Base-by-base conservation (phyloP, 352 stramenopile species). In the Pythium scleroteichum region DNA sequence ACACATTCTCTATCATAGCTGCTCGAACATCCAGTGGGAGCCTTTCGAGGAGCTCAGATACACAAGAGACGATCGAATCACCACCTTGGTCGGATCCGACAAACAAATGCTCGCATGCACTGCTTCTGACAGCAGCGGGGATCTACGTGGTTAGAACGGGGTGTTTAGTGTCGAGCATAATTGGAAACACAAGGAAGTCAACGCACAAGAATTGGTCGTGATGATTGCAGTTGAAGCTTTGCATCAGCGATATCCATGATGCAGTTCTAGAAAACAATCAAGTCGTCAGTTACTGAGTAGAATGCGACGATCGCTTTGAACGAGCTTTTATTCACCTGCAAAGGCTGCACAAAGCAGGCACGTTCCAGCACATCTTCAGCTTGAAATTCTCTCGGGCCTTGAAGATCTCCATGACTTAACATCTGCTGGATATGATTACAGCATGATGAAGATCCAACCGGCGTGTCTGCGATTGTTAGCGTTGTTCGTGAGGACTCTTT, bases 291-390 rank as follows among this genome's bases (percentile, higher is more conserved):
- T 2, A 46, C 3, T 26, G n/a, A 47, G 14, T 35, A n/a, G n/a
- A n/a, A n/a, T 10, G 29, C 29, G 10, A 10, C 29, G 10, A 35
- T 35, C 10, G 29, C 29, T 10, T 35, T 35, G 3, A 38, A 32
- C 47, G 24, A 47, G n/a, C 14, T 27, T 19, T 33, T 5, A 26
- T 19, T 0, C 46, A 68, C 61, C 52, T 69, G 49, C 12, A 60
- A 27, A 62, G 76, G 72, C 50, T 89, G 85, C 3, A 75, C 72
- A 58, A 95, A 94, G 68, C 82, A 92, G 1, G 82, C 84, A 17
- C 85, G 73, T 46, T 92, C 82, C 6, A 94, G 68, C 51, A 91
- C 74, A 41, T 92, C 79, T 61, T 92, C 79, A 16, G 68, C 70
- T 4, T 46, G n/a, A n/a, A n/a, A n/a, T n/a, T n/a, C n/a, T n/a